Evolutionary conservation across 129 eudicot species (phyloP).

Genomic region (Flaveria linearis): DNA sequence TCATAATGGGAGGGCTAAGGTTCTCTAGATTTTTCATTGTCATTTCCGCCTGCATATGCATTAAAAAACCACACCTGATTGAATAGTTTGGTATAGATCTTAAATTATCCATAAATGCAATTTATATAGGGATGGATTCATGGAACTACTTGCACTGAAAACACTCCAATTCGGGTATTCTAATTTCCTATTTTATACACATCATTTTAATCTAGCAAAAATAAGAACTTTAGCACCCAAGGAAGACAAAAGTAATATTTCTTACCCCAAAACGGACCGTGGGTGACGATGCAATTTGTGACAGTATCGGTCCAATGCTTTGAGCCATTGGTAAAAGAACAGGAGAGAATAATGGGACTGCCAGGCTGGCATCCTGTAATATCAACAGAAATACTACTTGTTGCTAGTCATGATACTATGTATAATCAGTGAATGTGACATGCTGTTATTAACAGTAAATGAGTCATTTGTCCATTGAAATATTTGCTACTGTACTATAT

Average conservation of each 20-base stretch:
- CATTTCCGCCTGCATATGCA: slow-evolving; percentile 78
- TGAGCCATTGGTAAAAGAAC: slow-evolving; percentile 87
- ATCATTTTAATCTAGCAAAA: not conserved
- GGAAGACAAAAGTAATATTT: slow-evolving; percentile 19
- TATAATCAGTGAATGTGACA: slow-evolving; percentile 9
- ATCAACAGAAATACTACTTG: slow-evolving; percentile 22
- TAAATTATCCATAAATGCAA: not conserved
- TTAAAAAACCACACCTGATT: not conserved
- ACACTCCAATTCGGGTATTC: not conserved
- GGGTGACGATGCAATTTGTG: slow-evolving; percentile 79
- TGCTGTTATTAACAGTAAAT: not conserved
- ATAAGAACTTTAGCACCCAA: slow-evolving; percentile 8
- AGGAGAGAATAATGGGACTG: slow-evolving; percentile 84
- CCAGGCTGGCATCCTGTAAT: slow-evolving; percentile 86
- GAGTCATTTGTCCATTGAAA: slow-evolving; percentile 18
- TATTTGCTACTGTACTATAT: not conserved
- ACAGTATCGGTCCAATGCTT: slow-evolving; percentile 73
- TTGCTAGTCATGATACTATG: slow-evolving; percentile 6
- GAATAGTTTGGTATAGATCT: too few species aligned
- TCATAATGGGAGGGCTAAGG: slow-evolving; percentile 81
- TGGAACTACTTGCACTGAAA: not conserved
- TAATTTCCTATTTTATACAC: not conserved
- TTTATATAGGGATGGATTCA: not conserved
- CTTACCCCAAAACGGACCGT: slow-evolving; percentile 88
- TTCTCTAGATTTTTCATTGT: slow-evolving; percentile 79